Evolutionary conservation across 139 green algal species (phyloP), one percentile per base, ranked within the genome.

Genomic region (Protoeuglena noctilucae): DNA sequence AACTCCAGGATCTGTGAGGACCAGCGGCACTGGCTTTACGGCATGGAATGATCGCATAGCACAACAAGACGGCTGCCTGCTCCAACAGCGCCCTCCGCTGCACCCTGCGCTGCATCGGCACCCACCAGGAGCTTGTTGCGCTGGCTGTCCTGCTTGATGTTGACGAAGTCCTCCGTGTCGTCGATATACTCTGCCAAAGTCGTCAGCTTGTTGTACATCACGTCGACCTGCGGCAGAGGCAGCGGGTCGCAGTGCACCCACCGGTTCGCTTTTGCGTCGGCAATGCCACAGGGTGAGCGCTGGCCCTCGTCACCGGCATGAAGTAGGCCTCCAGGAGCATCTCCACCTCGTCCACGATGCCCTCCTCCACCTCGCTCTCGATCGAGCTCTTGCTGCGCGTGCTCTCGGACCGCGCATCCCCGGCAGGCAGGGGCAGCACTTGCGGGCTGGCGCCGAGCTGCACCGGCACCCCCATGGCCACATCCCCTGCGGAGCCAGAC

Each of bases 1-100:
- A 95, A 69, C 58, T 95, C 81, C 34, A 93, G 53, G n/a, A n/a
- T n/a, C n/a, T n/a, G n/a, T 58, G 57, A 19, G 39, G 16, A 16
- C 12, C 12, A 16, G 39, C 12, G 39, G 39, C 39, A 16, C 12
- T 16, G 12, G 16, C 12, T 12, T 12, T n/a, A 16, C 12, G n/a
- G n/a, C n/a, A n/a, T n/a, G n/a, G n/a, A n/a, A n/a, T n/a, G n/a
- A n/a, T n/a, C n/a, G n/a, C n/a, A n/a, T n/a, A n/a, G n/a, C n/a
- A n/a, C n/a, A n/a, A n/a, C n/a, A n/a, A 45, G 39, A 16, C 16
- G 12, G 12, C 12, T 16, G 12, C 16, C 12, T 45, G 39, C 39
- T 12, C 12, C 16, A 16, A 16, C 16, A 45, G 39, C 12, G 39
- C 12, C 12, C 12, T 45, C 39, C 16, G 12, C 12, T n/a, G 12